Evolutionary conservation across 306 rosid genomes (phyloP), one percentile per base, ranked within the genome.

Genomic region (Glycine soja): DNA sequence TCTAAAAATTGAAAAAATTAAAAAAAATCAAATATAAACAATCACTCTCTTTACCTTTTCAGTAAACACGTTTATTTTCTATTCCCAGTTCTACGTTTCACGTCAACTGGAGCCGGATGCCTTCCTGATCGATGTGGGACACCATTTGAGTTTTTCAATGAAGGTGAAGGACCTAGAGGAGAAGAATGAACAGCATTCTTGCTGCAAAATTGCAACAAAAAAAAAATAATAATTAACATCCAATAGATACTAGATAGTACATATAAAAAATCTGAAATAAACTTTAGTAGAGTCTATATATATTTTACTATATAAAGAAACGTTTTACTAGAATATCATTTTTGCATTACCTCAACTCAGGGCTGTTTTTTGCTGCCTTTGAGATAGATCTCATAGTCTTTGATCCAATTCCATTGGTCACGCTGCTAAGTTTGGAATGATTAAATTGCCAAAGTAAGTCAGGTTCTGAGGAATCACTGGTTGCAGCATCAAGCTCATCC

Each of bases 391-490:
- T 89, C 83, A 84, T 88, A 10, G 88, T 16, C 77, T 88, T 93
- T 34, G 97, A 80, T 16, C 89, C 90, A 59, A 89, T 80, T 42
- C 89, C 92, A 58, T 85, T 92, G 85, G 90, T 63, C 74, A 87
- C 8, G 84, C 80, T 83, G 24, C 80, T 42, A 8, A 92, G 86
- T 87, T 90, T 92, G 40, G 94, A 85, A 38, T 93, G 97, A 81
- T 89, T 95, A 74, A 91, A 93, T 43, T 95, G 98, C 99, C 99
- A 93, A 75, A 93, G 97, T 78, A 95, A 86, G 85, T 95, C 99
- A 65, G 90, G 92, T 88, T 95, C 98, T 0, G 98, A 95, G 74
- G 98, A 95, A 85, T 95, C 99, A 58, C 97, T 95, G 52, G 99
- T 95, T 83, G 93, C 98, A 52, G 93, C 98, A 78, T 95, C 97